Conservation (phyloP, 192 early-diverging fungal species). For the Pilobolus umbonatus region DNA sequence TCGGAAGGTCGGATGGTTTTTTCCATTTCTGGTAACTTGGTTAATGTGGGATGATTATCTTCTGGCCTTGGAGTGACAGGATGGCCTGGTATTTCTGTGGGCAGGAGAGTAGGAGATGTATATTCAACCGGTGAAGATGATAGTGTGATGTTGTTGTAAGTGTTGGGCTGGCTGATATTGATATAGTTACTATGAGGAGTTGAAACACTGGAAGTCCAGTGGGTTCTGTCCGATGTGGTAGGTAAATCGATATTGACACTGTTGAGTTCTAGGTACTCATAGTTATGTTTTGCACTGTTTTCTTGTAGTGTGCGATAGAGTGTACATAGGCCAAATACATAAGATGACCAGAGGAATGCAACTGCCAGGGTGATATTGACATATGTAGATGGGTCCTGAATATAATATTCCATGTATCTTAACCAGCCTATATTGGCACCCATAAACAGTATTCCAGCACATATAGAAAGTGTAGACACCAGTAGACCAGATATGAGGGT, state of each 20-base stretch:
- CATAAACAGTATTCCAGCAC: constrained; percentile 36
- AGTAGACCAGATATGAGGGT: constrained; percentile 38
- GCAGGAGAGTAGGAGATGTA: background rate
- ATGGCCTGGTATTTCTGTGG: background rate
- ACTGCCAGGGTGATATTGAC: constrained; percentile 38
- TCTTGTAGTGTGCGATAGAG: background rate
- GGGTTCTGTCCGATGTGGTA: background rate
- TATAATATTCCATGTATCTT: constrained; percentile 30
- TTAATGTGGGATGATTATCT: background rate
- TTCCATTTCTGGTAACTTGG: background rate
- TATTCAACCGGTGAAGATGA: background rate
- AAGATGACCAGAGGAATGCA: constrained; percentile 32
- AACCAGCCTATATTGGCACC: constrained; percentile 37
- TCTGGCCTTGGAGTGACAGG: background rate
- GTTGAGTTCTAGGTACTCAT: constrained; percentile 2
- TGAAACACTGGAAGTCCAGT: background rate
- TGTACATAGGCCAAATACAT: constrained; percentile 20
- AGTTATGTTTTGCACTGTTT: constrained; percentile 2
- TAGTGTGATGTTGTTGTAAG: background rate
- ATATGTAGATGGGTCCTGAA: constrained; percentile 35
- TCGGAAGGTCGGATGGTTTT: constrained; percentile 26
- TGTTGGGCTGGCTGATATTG: background rate
- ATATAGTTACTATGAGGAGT: background rate
- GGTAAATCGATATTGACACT: background rate
- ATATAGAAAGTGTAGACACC: constrained; percentile 29